phyloP scores from a whole-genome alignment of 1,139 yeast species.

The Hansenula anomala region DNA sequence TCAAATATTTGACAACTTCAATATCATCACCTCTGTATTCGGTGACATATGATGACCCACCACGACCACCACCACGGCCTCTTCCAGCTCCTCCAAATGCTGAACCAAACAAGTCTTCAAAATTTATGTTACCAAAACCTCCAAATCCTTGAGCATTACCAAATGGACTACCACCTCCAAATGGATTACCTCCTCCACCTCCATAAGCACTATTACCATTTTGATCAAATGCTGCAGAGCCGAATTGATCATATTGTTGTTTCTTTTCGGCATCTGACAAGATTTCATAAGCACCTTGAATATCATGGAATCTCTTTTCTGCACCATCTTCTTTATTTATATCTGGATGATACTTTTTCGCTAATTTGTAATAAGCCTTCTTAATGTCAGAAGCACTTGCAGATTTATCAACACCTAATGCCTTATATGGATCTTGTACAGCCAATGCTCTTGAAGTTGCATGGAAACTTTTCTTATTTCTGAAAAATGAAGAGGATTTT shows the following conservation, averaged over 20 bases:
- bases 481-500: too few species aligned
- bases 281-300: constrained; percentile 92
- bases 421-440: constrained; percentile 73
- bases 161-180: constrained; percentile 38
- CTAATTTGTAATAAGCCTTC: constrained; percentile 89
- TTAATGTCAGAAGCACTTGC: constrained; percentile 85
- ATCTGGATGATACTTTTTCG: constrained; percentile 95
- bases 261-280: constrained; percentile 84
- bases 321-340: constrained; percentile 89
- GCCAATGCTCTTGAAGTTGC: constrained; percentile 9
- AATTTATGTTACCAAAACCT: constrained; percentile 49
- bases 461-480: constrained; percentile 16
- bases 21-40: constrained; percentile 89
- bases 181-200: constrained; percentile 36
- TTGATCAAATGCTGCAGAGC: constrained; percentile 77
- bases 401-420: constrained; percentile 66
- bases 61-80: constrained; percentile 28
- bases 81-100: constrained; percentile 50
- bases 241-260: constrained; percentile 88
- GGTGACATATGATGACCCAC: constrained; percentile 42
- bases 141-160: constrained; percentile 32
- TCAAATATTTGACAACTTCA: constrained; percentile 69
- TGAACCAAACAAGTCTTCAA: constrained; percentile 84
- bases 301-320: constrained; percentile 82
- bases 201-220: constrained; percentile 37